Evolutionary conservation across 129 eudicot species (phyloP), one percentile per base, ranked within the genome.

Genomic region (Flaveria sonorensis): DNA sequence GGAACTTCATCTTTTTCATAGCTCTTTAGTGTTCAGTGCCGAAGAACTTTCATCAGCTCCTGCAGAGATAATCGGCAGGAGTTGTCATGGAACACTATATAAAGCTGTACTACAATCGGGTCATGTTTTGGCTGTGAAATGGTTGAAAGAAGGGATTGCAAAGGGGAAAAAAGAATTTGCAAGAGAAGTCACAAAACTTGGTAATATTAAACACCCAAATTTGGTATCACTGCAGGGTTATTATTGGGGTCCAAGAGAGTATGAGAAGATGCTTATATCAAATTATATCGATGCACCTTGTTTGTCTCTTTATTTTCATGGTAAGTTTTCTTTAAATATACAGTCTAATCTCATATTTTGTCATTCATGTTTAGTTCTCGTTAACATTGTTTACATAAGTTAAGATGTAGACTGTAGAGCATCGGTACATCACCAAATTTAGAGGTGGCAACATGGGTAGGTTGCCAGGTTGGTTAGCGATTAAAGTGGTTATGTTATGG

Each of bases 1-100:
- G 47, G 97, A 92, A 60, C 83, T 92, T 40, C 90, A 89, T 78
- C 89, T 92, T 59, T 87, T 89, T 74, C 88, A 89, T 53, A 85
- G 68, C 69, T 85, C 88, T 24, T 61, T 89, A 66, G 80, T 67
- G 59, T 84, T 92, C 83, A 87, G 92, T 64, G 85, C 89, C 2
- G 91, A 89, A 71, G 89, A 92, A 71, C 88, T 92, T 79, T 92
- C 97, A 15, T 77, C 86, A 51, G 96, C 97, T 24, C 96, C 96
- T 16, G 97, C 96, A 18, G 97, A 92, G 83, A 75, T 88, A 76
- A 84, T 92, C 67, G 97, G 96, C n/a, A 83, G 83, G 75, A 92
- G 97, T 77, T 92, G 97, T 67, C 97, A 92, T 74, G 97, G 97
- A 71, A 92, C 92, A 60, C 74, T 92, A n/a, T 92, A 92, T 39